These are phyloP conservation scores for Penicillium sp. DNA, from an alignment of 2,329 filamentous ascomycete species.

Conservation along the genomic window DNA sequence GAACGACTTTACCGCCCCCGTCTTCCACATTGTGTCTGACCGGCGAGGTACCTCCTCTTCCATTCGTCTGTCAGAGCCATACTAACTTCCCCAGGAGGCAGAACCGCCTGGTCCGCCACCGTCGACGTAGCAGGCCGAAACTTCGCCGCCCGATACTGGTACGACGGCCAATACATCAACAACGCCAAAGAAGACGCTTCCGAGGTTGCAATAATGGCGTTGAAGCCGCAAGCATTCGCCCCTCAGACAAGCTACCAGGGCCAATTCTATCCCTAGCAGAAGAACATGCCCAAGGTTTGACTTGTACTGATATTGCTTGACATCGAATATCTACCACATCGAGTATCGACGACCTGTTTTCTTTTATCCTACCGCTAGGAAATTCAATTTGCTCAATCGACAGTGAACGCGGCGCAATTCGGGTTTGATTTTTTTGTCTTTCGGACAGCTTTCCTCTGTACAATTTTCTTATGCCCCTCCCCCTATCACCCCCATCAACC, in stretches of 20 bases:
- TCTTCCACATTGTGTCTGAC: constrained; percentile 70
- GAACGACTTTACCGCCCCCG: constrained; percentile 51
- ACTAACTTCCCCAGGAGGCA: constrained; percentile 59
- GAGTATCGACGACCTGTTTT: not conserved
- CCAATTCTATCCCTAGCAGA: constrained; percentile 20
- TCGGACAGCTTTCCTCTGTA: constrained; percentile 23
- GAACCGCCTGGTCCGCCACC: constrained; percentile 83
- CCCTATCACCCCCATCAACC: not conserved
- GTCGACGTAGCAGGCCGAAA: constrained; percentile 66
- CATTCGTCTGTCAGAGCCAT: not conserved
- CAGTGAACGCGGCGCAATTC: not conserved
- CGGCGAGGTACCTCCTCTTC: constrained; percentile 57
- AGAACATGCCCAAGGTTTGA: not conserved
- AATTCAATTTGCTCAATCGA: not conserved
- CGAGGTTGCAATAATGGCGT: constrained; percentile 59
- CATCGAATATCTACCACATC: constrained; percentile 1
- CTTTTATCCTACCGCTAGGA: not conserved
- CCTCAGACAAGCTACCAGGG: constrained; percentile 22
- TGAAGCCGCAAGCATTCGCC: constrained; percentile 26
- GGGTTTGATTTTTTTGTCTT: constrained; percentile 19
- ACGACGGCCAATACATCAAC: constrained; percentile 81
- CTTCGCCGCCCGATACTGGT: constrained; percentile 79
- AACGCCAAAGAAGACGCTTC: constrained; percentile 91
- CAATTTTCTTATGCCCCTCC: constrained; percentile 21
- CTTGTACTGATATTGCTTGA: constrained; percentile 8